A percentile compares a stretch with the other conserved stretches of the same genome.
These are phyloP conservation scores for Laetiporus sulphureus DNA, from an alignment of 1,284 basidiomycete genomes.

Conservation along the genomic window DNA sequence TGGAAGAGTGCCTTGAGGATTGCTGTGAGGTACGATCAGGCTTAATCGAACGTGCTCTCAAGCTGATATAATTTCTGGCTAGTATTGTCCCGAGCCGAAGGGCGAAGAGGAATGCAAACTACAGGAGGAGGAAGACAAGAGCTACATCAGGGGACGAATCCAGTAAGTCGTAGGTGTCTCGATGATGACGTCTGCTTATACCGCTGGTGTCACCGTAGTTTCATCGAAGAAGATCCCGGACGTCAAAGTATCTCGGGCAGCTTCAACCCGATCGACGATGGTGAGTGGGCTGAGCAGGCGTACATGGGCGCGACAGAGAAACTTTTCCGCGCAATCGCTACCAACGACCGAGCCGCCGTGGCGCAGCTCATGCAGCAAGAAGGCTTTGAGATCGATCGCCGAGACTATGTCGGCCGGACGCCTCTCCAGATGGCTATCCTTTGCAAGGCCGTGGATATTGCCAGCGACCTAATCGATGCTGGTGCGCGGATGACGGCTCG, in stretches of 20 bases:
- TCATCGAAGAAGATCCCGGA: constrained; percentile 52
- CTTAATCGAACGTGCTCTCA: too few relatives aligned
- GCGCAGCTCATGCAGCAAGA: constrained; percentile 30
- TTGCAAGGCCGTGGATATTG: constrained; percentile 36
- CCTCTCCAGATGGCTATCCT: constrained; percentile 49
- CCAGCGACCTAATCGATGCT: constrained; percentile 43
- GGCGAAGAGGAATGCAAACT: constrained; percentile 44
- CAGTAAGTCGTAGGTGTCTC: constrained; percentile 27
- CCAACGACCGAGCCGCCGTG: constrained; percentile 33
- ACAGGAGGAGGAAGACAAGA: constrained; percentile 44
- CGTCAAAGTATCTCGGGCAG: constrained; percentile 54
- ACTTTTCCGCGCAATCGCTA: constrained; percentile 47
- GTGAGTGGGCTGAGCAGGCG: constrained; percentile 54
- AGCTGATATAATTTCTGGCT: neutral
- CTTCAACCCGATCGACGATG: constrained; percentile 60
- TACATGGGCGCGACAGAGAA: constrained; percentile 47
- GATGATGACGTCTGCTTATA: neutral
- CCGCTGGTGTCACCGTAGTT: constrained; percentile 25
- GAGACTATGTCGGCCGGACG: constrained; percentile 54
- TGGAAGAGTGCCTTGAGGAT: constrained; percentile 49
- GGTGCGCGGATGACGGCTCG: constrained; percentile 48
- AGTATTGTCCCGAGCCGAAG: constrained; percentile 45
- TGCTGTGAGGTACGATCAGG: constrained; percentile 47
- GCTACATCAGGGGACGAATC: constrained; percentile 46
- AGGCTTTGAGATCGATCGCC: constrained; percentile 38